Percentiles rank a stretch among this genome's conserved stretches.
Conservation (phyloP, 2,329 filamentous ascomycete species). For the Hypoxylon sp. region DNA sequence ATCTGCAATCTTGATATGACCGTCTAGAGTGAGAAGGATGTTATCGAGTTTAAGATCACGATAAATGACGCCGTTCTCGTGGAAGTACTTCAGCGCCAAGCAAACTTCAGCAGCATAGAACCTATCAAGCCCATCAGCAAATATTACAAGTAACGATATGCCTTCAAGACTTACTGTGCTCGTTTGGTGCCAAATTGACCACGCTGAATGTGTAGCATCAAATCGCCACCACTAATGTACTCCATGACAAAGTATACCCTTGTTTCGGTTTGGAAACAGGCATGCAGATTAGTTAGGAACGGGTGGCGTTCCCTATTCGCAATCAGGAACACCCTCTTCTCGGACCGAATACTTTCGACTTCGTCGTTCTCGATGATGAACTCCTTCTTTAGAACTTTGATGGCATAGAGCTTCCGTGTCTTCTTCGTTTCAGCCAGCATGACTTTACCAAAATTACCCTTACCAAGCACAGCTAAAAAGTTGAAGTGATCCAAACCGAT, state of each 20-base stretch:
- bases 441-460: slow-evolving; percentile 99
- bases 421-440: slow-evolving; percentile 99
- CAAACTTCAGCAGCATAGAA: slow-evolving; percentile 99
- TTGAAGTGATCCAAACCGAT: slow-evolving; percentile 99
- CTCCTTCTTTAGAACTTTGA: slow-evolving; percentile 99
- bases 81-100: slow-evolving; percentile 97
- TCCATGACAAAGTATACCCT: slow-evolving; percentile 99
- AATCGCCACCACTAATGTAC: slow-evolving; percentile 96
- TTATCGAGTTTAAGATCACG: slow-evolving; percentile 94
- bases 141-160: not conserved
- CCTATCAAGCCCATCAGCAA: slow-evolving; percentile 58
- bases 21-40: slow-evolving; percentile 93
- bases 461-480: slow-evolving; percentile 96
- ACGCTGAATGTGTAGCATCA: slow-evolving; percentile 99
- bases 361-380: slow-evolving; percentile 99
- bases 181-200: slow-evolving; percentile 96
- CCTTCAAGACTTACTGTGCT: slow-evolving; percentile 78
- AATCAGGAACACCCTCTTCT: slow-evolving; percentile 97
- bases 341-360: slow-evolving; percentile 96
- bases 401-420: slow-evolving; percentile 92
- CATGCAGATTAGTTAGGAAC: slow-evolving; percentile 93
- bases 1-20: slow-evolving; percentile 98
- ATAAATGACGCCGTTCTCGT: slow-evolving; percentile 99
- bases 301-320: slow-evolving; percentile 97
- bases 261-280: slow-evolving; percentile 99